Evolutionary conservation across 768 basidiomycete species (phyloP).

Genomic region (Tulasnella sp.): DNA sequence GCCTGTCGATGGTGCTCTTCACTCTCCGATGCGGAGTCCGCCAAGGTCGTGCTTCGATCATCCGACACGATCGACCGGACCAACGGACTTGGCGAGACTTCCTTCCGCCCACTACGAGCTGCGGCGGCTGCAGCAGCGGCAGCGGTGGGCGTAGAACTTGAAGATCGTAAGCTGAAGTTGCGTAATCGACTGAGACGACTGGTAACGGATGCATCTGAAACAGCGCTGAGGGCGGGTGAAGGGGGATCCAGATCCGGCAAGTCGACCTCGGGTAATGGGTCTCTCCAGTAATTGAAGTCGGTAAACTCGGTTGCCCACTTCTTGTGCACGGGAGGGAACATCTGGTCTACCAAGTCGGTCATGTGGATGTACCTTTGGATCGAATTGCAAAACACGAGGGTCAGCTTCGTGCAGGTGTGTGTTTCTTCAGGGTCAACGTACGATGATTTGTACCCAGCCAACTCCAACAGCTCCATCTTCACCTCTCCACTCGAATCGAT

Average conservation of each 20-base stretch:
- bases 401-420: no score
- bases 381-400: not conserved
- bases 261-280: slow-evolving; percentile 73
- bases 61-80: not conserved
- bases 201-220: slow-evolving; percentile 72
- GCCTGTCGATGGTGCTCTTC: slow-evolving; percentile 49
- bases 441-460: not conserved
- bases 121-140: slow-evolving; percentile 38
- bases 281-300: slow-evolving; percentile 96
- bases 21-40: slow-evolving; percentile 39
- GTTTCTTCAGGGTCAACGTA: no score
- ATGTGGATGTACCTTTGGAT: slow-evolving; percentile 86
- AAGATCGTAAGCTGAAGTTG: slow-evolving; percentile 29
- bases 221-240: slow-evolving; percentile 91
- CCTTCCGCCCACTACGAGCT: slow-evolving; percentile 23
- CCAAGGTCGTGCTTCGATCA: slow-evolving; percentile 34
- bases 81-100: slow-evolving; percentile 21
- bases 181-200: slow-evolving; percentile 42
- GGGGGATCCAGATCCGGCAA: slow-evolving; percentile 80
- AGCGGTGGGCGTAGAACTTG: slow-evolving; percentile 41
- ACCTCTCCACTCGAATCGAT: not conserved
- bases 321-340: slow-evolving; percentile 95
- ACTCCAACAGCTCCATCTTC: not conserved
- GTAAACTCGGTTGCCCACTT: slow-evolving; percentile 90
- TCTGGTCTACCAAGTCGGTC: slow-evolving; percentile 98